Base-by-base conservation (phyloP, 2,329 filamentous ascomycete species). In the Cyanodermella asteris region DNA sequence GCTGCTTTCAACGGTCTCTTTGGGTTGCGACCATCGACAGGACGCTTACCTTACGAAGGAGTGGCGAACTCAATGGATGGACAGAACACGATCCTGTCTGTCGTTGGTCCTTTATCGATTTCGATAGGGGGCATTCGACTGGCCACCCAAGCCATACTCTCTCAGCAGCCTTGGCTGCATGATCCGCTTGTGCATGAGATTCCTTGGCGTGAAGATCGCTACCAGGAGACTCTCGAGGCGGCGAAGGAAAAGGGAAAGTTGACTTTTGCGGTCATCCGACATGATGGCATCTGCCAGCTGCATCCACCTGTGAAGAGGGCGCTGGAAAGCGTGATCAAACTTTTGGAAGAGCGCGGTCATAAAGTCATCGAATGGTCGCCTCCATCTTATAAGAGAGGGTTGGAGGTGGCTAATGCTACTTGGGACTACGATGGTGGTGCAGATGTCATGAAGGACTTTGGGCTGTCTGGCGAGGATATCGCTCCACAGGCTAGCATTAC, bases 161-260 rank as follows among this genome's bases (percentile, higher is more conserved):
- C 49, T 8, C 56, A 56, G 16, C 37, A 64, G 26, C 72, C 72
- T 0, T 78, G 72, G 73, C 44, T 65, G 2, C 47, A 62, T 33
- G 72, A 78, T 40, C 71, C 72, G 0, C 46, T 68, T 1, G 66
- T 71, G 0, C 46, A 66, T 20, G 65, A 72, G 12, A 50, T 78
- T 1, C 72, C 71, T 1, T 78, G 70, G 61, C 56, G 69, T 3
- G 44, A 57, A 13, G 51, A 61, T 3, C n/a, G n/a, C n/a, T n/a
- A n/a, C n/a, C n/a, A n/a, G n/a, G n/a, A n/a, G n/a, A n/a, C n/a
- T n/a, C n/a, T n/a, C 23, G 48, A 16, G 46, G 20, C 27, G 42
- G 12, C 34, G 42, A 20, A 44, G 9, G 42, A 50, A 3, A 30
- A 36, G 2, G 35, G 38, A 2, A 45, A 50, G 6, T 48, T 73